These are phyloP conservation scores for Metarhizium sp. DNA, from an alignment of 2,329 filamentous ascomycete species.

Conservation along the genomic window DNA sequence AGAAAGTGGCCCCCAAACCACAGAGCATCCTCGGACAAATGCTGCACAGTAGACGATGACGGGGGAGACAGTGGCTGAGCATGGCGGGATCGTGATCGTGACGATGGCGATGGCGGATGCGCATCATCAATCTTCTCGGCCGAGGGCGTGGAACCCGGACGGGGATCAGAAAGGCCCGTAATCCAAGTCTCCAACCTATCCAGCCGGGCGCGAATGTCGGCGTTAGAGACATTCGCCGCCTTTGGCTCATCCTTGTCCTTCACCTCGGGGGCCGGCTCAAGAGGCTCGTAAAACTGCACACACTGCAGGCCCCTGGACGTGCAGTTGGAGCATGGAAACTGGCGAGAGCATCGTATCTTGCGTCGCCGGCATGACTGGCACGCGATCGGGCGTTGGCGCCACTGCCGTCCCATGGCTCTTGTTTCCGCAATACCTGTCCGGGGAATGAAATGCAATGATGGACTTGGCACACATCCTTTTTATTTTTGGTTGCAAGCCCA, in stretches of 20 bases:
- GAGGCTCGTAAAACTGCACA: slow-evolving; percentile 4
- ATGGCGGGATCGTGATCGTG: background rate
- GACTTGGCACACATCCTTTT: background rate
- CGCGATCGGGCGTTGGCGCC: slow-evolving; percentile 21
- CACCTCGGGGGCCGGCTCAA: background rate
- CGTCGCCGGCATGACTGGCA: slow-evolving; percentile 21
- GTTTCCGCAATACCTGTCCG: background rate
- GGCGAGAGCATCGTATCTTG: slow-evolving; percentile 22
- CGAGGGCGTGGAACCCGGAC: background rate
- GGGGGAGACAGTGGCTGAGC: background rate
- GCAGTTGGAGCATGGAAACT: slow-evolving; percentile 24
- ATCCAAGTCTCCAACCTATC: slow-evolving; percentile 1
- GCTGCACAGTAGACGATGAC: background rate
- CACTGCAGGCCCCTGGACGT: slow-evolving; percentile 20
- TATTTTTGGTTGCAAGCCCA: background rate
- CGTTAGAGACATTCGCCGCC: background rate
- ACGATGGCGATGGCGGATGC: background rate
- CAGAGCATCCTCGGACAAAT: background rate
- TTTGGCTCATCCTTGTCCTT: background rate
- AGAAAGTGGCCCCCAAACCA: slow-evolving; percentile 1
- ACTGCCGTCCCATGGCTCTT: slow-evolving; percentile 16
- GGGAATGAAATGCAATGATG: background rate
- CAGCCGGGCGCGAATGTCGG: slow-evolving; percentile 2
- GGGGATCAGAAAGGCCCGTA: background rate
- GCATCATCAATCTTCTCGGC: background rate